Evolutionary conservation across 148 eudicot genomes (phyloP), one percentile per base, ranked within the genome.

Genomic region (Amaranthus hypochondriacus): DNA sequence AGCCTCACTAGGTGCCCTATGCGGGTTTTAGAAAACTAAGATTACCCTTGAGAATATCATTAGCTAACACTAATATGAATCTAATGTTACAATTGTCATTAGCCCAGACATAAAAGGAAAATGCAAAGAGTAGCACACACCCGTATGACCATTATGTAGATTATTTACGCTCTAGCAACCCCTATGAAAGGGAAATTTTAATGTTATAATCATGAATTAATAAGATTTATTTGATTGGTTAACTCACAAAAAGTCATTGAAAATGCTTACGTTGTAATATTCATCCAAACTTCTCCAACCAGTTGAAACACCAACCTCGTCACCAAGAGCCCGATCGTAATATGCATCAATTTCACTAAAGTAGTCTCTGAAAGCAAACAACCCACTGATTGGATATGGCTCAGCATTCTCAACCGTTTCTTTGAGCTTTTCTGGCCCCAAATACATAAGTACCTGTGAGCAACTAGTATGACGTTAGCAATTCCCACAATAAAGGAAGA

Each of bases 221-320:
- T 68, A 28, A 28, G 39, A n/a, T 64, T 12, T 10, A 12, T 43
- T 68, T 54, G 9, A 21, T 44, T 12, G 60, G 18, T 18, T 28
- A 47, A 54, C 60, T 48, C 53, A 18, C 18, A 18, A 18, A 71
- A 10, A 48, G 9, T 39, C 3, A 15, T 14, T 56, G 4, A 11
- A 52, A 57, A 73, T 49, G 75, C 93, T 86, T 83, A 95, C 97
- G 72, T 92, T 95, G 78, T 95, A 95, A 60, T 84, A 81, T 56
- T 76, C 81, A 76, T 95, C 81, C 78, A 95, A 81, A 57, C 75
- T 70, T 81, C 78, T 87, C 98, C 98, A 95, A 68, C 98, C 98
- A 75, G 96, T 95, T 66, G 98, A 84, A 73, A 86, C 78, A 72
- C 98, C 98, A 77, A 87, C 80, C 76, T 90, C 93, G 75, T 81